Conservation (phyloP, 345 rosid species). For the Salix viminalis region DNA sequence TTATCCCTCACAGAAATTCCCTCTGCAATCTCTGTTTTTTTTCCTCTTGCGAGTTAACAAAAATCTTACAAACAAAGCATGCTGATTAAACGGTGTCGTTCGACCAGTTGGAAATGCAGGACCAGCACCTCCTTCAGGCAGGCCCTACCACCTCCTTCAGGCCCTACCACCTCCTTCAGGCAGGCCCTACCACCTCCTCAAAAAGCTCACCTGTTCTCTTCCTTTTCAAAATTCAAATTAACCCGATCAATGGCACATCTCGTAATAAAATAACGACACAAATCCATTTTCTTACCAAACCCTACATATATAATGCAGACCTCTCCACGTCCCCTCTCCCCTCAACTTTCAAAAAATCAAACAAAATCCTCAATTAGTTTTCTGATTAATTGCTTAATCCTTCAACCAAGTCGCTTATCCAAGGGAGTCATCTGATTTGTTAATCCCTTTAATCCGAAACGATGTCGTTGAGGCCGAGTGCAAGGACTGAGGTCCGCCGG, state of each 20-base stretch:
- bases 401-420: background rate
- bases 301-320: background rate
- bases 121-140: background rate
- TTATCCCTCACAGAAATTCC: no score
- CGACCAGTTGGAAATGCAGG: no score
- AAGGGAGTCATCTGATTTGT: background rate
- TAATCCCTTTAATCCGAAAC: background rate
- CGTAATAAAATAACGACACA: constrained; percentile 17
- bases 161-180: background rate
- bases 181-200: background rate
- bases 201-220: background rate
- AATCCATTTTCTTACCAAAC: background rate
- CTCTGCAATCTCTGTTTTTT: no score
- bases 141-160: background rate
- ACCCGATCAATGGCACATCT: constrained; percentile 10
- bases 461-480: constrained; percentile 78
- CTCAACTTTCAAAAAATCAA: background rate
- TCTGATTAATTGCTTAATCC: background rate
- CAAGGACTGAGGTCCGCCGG: constrained; percentile 68
- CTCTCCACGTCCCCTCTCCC: no score
- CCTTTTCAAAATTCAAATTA: constrained; percentile 3
- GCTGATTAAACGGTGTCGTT: constrained; percentile 1
- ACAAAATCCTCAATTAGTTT: background rate
- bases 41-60: no score
- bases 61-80: no score